phyloP scores from a whole-genome alignment of 768 basidiomycete species.

The Sistotremastrum niveocremeum region DNA sequence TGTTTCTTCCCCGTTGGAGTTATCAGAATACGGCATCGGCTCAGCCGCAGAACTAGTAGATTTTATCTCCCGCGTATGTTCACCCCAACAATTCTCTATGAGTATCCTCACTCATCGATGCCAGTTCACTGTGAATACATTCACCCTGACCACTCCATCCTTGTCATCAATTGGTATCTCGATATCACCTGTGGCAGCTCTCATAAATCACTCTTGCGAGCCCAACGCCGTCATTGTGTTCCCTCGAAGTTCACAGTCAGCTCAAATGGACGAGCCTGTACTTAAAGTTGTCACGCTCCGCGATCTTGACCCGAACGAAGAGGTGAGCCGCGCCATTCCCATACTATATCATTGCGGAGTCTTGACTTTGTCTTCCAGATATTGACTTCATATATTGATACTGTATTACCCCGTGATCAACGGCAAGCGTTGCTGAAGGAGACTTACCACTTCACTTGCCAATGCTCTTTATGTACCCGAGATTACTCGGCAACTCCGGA shows the following conservation, averaged over 20 bases:
- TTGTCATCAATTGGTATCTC: slow-evolving; percentile 73
- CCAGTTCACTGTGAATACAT: slow-evolving; percentile 86
- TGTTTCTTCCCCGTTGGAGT: slow-evolving; percentile 41
- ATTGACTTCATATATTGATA: slow-evolving; percentile 74
- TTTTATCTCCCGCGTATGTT: slow-evolving; percentile 54
- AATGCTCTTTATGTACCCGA: slow-evolving; percentile 42
- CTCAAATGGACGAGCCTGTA: slow-evolving; percentile 31
- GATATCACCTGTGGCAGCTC: slow-evolving; percentile 66
- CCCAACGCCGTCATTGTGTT: slow-evolving; percentile 91
- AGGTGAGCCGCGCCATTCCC: slow-evolving; percentile 31
- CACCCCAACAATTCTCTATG: not conserved
- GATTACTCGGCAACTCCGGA: slow-evolving; percentile 27
- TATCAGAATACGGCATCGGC: slow-evolving; percentile 41
- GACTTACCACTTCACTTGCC: slow-evolving; percentile 70
- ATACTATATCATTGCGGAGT: not conserved
- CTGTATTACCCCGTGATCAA: slow-evolving; percentile 45
- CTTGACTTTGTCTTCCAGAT: slow-evolving; percentile 31
- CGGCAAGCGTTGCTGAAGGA: slow-evolving; percentile 48
- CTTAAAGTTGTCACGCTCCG: slow-evolving; percentile 66
- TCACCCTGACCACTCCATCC: slow-evolving; percentile 68
- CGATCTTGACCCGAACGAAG: slow-evolving; percentile 48
- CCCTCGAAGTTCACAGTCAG: slow-evolving; percentile 35
- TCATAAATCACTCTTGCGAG: slow-evolving; percentile 80
- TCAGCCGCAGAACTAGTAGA: slow-evolving; percentile 54
- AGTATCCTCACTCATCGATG: slow-evolving; percentile 3